A percentile compares a stretch with the other conserved stretches of the same genome.
These are phyloP conservation scores for Chlorophyllum brunneum DNA, from an alignment of 768 basidiomycete genomes.

Conservation along the genomic window DNA sequence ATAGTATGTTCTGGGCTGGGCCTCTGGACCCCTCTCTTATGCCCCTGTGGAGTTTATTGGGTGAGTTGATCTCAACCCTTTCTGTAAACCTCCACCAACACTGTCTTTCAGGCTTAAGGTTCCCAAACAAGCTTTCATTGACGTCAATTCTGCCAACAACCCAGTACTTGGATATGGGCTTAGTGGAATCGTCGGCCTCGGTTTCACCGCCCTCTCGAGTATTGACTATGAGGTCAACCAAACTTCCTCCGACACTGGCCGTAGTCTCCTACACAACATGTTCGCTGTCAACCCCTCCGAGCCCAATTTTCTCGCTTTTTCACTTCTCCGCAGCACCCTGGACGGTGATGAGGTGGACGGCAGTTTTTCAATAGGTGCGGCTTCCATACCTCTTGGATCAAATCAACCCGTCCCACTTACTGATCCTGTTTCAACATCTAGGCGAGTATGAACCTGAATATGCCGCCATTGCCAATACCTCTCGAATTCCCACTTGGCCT, in stretches of 20 bases:
- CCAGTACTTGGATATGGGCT: constrained; percentile 73
- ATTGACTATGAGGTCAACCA: constrained; percentile 60
- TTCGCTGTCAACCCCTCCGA: constrained; percentile 64
- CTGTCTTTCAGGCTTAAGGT: constrained; percentile 48
- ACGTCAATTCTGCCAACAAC: constrained; percentile 60
- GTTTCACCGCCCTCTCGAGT: constrained; percentile 72
- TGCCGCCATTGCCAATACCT: constrained; percentile 49
- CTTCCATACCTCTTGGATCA: background rate
- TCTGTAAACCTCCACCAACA: background rate
- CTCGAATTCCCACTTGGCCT: constrained; percentile 74
- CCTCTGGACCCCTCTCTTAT: constrained; percentile 58
- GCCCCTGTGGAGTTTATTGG: constrained; percentile 66
- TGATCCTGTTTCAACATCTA: constrained; percentile 19
- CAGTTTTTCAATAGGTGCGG: constrained; percentile 65
- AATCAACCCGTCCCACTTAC: background rate
- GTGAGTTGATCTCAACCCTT: constrained; percentile 32
- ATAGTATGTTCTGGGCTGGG: constrained; percentile 84
- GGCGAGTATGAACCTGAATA: constrained; percentile 70
- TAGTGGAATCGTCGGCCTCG: constrained; percentile 69
- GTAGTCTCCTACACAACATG: constrained; percentile 71
- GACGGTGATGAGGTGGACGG: constrained; percentile 55
- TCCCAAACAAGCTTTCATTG: constrained; percentile 68
- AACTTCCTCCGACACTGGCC: constrained; percentile 56
- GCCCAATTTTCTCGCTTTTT: constrained; percentile 80
- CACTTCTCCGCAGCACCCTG: constrained; percentile 59